Evolutionary conservation across 2,329 filamentous ascomycete species (phyloP).

Genomic region (Iodosphaeria phyllophila): DNA sequence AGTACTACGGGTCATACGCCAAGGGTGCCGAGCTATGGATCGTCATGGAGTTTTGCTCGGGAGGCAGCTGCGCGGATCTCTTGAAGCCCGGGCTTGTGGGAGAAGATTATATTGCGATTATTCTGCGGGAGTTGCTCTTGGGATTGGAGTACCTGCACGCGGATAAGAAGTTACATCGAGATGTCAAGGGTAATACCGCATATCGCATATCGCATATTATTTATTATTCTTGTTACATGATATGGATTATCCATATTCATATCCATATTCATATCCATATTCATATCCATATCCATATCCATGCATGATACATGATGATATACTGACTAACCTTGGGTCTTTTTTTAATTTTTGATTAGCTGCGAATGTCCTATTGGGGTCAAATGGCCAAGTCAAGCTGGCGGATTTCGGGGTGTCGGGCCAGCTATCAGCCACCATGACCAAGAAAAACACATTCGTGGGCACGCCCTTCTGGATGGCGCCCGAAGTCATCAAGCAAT

Average conservation of each 20-base stretch:
- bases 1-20: constrained; percentile 93
- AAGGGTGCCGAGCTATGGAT: constrained; percentile 97
- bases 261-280: no score
- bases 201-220: no score
- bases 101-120: constrained; percentile 95
- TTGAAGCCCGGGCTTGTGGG: constrained; percentile 85
- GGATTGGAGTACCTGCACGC: constrained; percentile 85
- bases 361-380: constrained; percentile 76
- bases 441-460: constrained; percentile 98
- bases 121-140: constrained; percentile 72
- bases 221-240: no score
- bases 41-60: constrained; percentile 98
- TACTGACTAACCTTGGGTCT: no score
- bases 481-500: constrained; percentile 95
- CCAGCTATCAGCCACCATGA: constrained; percentile 94
- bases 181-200: constrained; percentile 96
- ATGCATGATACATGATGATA: no score
- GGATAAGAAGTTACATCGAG: constrained; percentile 89
- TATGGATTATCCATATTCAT: no score
- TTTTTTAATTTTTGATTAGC: constrained; percentile 27
- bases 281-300: no score
- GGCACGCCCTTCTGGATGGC: constrained; percentile 99
- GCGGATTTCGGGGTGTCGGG: constrained; percentile 96
- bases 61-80: constrained; percentile 86
- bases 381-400: constrained; percentile 89